phyloP scores from a whole-genome alignment of 192 early-diverging fungal species.

The Rhizophlyctis rosea region DNA sequence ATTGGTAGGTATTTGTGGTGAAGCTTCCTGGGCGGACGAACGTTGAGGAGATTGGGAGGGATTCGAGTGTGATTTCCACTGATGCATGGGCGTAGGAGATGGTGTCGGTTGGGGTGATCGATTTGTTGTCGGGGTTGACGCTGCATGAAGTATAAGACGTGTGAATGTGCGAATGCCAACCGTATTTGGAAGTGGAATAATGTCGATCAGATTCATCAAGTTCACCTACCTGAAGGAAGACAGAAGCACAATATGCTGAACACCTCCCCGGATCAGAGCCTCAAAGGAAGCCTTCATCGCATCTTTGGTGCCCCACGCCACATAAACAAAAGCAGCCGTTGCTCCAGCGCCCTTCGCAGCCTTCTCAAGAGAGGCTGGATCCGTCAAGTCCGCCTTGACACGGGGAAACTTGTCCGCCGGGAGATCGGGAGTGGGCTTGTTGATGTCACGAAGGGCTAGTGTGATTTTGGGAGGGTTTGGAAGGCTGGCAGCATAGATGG shows the following conservation, averaged over 20 bases:
- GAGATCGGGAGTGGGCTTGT: neutral
- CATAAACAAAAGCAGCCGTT: constrained; percentile 7
- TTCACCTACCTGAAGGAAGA: neutral
- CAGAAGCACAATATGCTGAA: constrained; percentile 6
- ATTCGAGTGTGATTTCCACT: neutral
- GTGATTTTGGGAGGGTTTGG: constrained; percentile 1
- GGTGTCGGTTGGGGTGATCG: too few species aligned
- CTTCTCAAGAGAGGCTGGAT: constrained; percentile 1
- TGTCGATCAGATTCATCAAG: too few species aligned
- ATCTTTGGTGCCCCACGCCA: neutral
- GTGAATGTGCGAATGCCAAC: too few species aligned
- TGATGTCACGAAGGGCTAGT: constrained; percentile 9
- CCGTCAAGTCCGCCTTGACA: constrained; percentile 12
- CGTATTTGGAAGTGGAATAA: too few species aligned
- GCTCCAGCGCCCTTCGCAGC: constrained; percentile 6
- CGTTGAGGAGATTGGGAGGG: neutral
- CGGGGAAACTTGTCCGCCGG: neutral
- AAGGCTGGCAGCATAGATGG: neutral
- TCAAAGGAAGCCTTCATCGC: neutral
- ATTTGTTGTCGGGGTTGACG: too few species aligned
- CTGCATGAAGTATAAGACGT: too few species aligned
- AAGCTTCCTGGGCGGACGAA: constrained; percentile 14
- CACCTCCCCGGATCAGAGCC: neutral
- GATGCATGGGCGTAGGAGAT: too few species aligned
- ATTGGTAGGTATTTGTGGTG: neutral